Base-by-base conservation (phyloP, 2,329 filamentous ascomycete genomes). In the Colletotrichum agaves region DNA sequence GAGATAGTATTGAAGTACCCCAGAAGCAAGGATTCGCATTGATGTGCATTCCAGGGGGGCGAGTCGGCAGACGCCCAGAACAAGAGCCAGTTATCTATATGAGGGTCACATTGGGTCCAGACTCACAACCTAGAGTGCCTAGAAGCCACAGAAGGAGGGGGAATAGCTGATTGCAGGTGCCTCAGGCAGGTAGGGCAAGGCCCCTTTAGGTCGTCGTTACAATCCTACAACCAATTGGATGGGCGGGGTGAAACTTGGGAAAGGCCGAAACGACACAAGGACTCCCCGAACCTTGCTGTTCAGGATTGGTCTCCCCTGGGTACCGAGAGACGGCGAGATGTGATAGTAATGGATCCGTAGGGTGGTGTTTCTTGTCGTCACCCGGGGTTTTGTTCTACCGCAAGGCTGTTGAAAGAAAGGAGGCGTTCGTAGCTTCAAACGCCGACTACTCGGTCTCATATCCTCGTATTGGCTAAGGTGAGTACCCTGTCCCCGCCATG, bases 381-480 rank as follows among this genome's bases (percentile, higher is more conserved):
- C 33, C 19, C 46, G 19, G 23, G 46, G 15, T 49, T 23, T 4
- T 49, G 19, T 27, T 31, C 27, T 49, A 49, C 46, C 27, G 19
- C 46, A 19, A 49, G 46, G 46, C 46, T 49, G 5, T 23, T 27
- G 46, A 49, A 12, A 35, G 15, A 23, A 63, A 15, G 35, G 13
- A 43, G 12, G 13, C 21, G 49, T 12, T 37, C 23, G 33, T 15
- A n/a, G 3, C 21, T 17, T 53, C 37, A 46, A 39, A 55, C 47
- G 11, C n/a, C 21, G 31, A 39, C 21, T 23, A n/a, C 11, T 37
- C n/a, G 19, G 46, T 35, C 23, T 44, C 49, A 47, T 33, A 12
- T 61, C 39, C n/a, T 61, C 43, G 56, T 61, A 39, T 59, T 44
- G 27, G 46, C 21, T 50, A 35, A 15, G 35, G 43, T 23, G 27